phyloP scores from a whole-genome alignment of 768 basidiomycete genomes.

The Lactarius quietus region DNA sequence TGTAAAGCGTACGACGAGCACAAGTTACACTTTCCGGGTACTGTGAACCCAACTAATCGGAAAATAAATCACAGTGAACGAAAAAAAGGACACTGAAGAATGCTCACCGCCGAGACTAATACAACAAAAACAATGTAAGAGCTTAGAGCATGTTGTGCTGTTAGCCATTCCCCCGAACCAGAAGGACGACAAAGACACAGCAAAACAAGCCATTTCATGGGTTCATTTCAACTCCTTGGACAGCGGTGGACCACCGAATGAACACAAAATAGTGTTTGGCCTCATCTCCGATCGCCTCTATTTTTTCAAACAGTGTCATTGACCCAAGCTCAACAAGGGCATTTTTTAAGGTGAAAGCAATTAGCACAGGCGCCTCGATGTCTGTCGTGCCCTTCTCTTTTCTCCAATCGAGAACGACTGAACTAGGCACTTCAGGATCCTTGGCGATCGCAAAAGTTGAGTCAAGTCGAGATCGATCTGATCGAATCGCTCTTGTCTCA shows the following conservation, averaged over 20 bases:
- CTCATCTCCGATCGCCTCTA: too few relatives aligned
- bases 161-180: background rate
- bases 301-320: too few relatives aligned
- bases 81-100: background rate
- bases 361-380: too few relatives aligned
- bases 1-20: conserved; percentile 10
- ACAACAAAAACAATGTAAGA: conserved; percentile 5
- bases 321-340: too few relatives aligned
- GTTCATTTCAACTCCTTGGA: conserved; percentile 8
- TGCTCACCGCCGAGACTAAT: background rate
- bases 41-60: conserved; percentile 7
- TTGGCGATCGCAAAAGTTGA: conserved; percentile 3
- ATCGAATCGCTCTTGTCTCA: conserved; percentile 14
- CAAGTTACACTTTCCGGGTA: conserved; percentile 7
- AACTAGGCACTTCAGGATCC: conserved; percentile 11
- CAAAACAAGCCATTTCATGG: background rate
- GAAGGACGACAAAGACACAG: background rate
- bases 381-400: too few relatives aligned
- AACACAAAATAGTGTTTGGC: background rate
- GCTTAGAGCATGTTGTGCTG: conserved; percentile 5
- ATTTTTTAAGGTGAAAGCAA: too few relatives aligned
- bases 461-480: conserved; percentile 13
- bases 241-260: conserved; percentile 9
- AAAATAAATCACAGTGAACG: background rate
- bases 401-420: background rate